These are phyloP conservation scores for Candida pseudofarinosa DNA, from an alignment of 805 yeast genomes.

Conservation along the genomic window DNA sequence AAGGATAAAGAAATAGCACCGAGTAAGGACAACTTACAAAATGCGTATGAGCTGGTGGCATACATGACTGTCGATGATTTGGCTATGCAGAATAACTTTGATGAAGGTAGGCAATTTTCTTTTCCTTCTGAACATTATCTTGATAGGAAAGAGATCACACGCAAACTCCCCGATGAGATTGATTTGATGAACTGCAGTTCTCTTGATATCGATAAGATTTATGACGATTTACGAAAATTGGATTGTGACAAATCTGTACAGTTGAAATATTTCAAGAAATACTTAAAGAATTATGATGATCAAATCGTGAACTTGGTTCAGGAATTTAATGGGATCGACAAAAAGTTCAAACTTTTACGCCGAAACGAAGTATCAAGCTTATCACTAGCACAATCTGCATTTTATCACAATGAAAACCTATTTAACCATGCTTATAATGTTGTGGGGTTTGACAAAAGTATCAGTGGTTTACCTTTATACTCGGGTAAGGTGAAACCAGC, in stretches of 20 bases:
- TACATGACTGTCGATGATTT: constrained; percentile 38
- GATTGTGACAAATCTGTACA: constrained; percentile 38
- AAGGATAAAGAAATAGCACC: not conserved
- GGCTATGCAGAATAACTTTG: constrained; percentile 30
- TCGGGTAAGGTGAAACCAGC: constrained; percentile 19
- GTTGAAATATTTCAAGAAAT: constrained; percentile 31
- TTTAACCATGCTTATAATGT: constrained; percentile 35
- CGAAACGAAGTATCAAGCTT: constrained; percentile 28
- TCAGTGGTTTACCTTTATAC: constrained; percentile 36
- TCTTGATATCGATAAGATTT: constrained; percentile 27
- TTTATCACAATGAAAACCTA: constrained; percentile 24
- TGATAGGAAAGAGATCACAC: constrained; percentile 27
- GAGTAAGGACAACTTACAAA: not conserved
- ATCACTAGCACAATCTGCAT: constrained; percentile 25
- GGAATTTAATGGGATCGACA: constrained; percentile 33
- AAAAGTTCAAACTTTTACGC: constrained; percentile 34
- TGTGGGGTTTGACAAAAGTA: constrained; percentile 37
- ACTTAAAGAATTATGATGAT: constrained; percentile 29
- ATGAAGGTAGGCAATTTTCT: constrained; percentile 32
- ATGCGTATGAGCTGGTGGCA: constrained; percentile 25
- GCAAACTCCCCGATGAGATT: constrained; percentile 32
- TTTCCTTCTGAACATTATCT: constrained; percentile 32
- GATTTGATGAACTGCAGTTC: constrained; percentile 29
- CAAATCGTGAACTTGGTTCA: constrained; percentile 25
- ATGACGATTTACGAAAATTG: constrained; percentile 25